phyloP scores from a whole-genome alignment of 768 basidiomycete species.

The Nidularia pulvinata region DNA sequence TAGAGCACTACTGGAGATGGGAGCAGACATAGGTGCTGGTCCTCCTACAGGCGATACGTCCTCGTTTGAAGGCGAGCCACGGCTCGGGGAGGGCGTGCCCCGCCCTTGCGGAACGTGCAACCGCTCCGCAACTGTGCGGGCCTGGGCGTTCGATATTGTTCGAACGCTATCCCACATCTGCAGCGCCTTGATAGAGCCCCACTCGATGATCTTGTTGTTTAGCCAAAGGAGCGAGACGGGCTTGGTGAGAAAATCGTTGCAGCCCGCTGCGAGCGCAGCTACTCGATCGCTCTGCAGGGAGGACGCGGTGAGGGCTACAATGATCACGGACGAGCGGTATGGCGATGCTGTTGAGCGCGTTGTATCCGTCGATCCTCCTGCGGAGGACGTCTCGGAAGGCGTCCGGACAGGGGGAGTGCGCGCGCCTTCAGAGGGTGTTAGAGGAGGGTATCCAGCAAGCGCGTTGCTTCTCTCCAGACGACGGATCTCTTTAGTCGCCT shows the following conservation, averaged over 20 bases:
- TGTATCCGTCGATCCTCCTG: constrained; percentile 24
- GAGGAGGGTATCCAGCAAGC: constrained; percentile 65
- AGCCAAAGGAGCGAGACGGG: constrained; percentile 96
- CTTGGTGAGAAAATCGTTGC: constrained; percentile 98
- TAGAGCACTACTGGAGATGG: neutral
- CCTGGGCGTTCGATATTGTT: constrained; percentile 34
- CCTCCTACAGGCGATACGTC: constrained; percentile 18
- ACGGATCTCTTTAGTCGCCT: constrained; percentile 95
- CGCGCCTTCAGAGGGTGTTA: constrained; percentile 62
- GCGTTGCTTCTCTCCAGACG: constrained; percentile 73
- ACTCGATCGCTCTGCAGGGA: constrained; percentile 95
- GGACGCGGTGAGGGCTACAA: constrained; percentile 98
- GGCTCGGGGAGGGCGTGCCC: constrained; percentile 25
- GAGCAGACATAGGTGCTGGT: constrained; percentile 11
- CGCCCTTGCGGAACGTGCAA: constrained; percentile 40
- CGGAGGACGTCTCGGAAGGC: constrained; percentile 50
- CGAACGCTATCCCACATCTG: constrained; percentile 76
- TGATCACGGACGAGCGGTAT: constrained; percentile 94
- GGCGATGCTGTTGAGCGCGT: constrained; percentile 56
- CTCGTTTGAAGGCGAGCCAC: constrained; percentile 11
- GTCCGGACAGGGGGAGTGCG: constrained; percentile 29
- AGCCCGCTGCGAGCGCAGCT: constrained; percentile 95
- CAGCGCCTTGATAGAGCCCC: constrained; percentile 96
- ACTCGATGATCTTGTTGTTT: constrained; percentile 98
- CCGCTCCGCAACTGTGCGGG: constrained; percentile 42